Percentiles rank a stretch among this genome's conserved stretches.
Evolutionary conservation across 768 basidiomycete genomes (phyloP).

Genomic region (Royoungia palumana): DNA sequence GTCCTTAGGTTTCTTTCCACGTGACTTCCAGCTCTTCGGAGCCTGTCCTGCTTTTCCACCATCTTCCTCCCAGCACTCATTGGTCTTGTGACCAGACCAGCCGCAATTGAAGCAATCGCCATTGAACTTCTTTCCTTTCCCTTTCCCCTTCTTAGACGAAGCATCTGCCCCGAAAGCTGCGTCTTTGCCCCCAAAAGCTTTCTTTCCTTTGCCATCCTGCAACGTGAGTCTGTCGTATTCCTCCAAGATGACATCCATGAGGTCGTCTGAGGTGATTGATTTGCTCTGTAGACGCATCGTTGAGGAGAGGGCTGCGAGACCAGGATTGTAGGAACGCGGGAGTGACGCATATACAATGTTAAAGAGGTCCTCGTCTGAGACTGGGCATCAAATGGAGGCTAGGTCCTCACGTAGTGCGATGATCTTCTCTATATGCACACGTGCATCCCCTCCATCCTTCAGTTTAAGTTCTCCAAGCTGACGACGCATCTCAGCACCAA

Average conservation of each 20-base stretch:
- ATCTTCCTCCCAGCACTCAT: not conserved
- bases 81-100: not conserved
- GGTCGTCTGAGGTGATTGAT: too few species aligned
- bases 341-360: too few species aligned
- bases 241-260: constrained; percentile 9
- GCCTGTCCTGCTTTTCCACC: not conserved
- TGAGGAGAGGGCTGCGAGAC: too few species aligned
- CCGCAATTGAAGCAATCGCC: constrained; percentile 1
- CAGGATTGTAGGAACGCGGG: too few species aligned
- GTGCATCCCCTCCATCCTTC: too few species aligned
- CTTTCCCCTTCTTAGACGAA: not conserved
- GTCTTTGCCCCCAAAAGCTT: not conserved
- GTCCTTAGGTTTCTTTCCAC: not conserved
- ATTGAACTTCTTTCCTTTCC: not conserved
- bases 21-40: too few species aligned
- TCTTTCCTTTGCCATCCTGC: not conserved
- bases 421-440: constrained; percentile 26
- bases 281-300: too few species aligned
- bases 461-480: too few species aligned
- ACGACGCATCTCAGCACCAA: too few species aligned
- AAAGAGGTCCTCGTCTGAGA: too few species aligned
- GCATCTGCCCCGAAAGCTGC: not conserved
- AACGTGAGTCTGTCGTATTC: constrained; percentile 15
- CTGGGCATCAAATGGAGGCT: constrained; percentile 30
- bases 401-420: constrained; percentile 31